phyloP scores from a whole-genome alignment of 306 rosid species.

The Pterocarpus macrocarpus region DNA sequence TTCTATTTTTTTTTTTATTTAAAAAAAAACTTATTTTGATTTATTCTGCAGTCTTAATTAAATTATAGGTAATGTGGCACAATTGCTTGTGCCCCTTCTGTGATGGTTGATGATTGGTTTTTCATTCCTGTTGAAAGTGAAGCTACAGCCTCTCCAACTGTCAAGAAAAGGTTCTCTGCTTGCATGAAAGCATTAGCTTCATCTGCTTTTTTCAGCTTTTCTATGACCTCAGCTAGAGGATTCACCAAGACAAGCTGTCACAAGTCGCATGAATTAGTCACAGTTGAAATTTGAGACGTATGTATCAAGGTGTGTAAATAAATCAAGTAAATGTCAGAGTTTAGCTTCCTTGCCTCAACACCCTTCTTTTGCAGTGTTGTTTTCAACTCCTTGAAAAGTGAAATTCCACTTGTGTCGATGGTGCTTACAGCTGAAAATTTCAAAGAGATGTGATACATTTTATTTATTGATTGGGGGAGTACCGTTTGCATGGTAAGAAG shows the following conservation, averaged over 20 bases:
- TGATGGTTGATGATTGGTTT: slow-evolving; percentile 51
- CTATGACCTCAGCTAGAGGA: slow-evolving; percentile 89
- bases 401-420: slow-evolving; percentile 90
- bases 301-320: neutral
- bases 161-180: slow-evolving; percentile 72
- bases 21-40: neutral
- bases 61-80: slow-evolving; percentile 28
- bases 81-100: slow-evolving; percentile 46
- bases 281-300: slow-evolving; percentile 1
- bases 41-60: slow-evolving; percentile 38
- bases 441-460: slow-evolving; percentile 17
- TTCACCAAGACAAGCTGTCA: slow-evolving; percentile 90
- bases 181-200: slow-evolving; percentile 57
- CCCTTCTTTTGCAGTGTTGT: slow-evolving; percentile 71
- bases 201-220: slow-evolving; percentile 77
- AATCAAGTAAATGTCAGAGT: slow-evolving; percentile 1
- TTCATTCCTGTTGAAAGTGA: slow-evolving; percentile 73
- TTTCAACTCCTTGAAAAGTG: slow-evolving; percentile 74
- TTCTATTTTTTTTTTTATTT: neutral
- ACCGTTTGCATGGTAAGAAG: neutral
- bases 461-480: slow-evolving; percentile 11
- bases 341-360: slow-evolving; percentile 66
- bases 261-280: slow-evolving; percentile 38
- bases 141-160: slow-evolving; percentile 87
- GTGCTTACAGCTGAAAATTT: slow-evolving; percentile 78